A percentile compares a stretch with the other conserved stretches of the same genome.
Conservation (phyloP, 2,329 filamentous ascomycete genomes). For the Plenodomus biglobosus region DNA sequence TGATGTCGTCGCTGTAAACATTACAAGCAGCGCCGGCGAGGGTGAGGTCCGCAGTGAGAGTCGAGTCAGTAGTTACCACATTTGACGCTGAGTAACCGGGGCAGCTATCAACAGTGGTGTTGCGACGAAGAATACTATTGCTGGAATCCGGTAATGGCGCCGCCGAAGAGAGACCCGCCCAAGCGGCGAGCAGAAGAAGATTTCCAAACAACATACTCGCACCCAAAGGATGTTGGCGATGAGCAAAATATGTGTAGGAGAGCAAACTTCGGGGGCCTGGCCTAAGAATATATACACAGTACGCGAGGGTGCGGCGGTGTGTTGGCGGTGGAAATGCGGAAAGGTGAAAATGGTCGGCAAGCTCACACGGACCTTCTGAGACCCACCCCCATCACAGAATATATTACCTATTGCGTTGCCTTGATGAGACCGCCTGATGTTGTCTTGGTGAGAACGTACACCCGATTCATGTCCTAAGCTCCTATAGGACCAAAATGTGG, state of each 20-base stretch:
- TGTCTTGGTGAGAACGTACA: background rate
- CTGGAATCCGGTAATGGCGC: conserved; percentile 13
- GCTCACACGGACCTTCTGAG: conserved; percentile 5
- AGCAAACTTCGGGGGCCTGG: background rate
- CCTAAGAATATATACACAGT: conserved; percentile 12
- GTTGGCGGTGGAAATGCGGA: conserved; percentile 4
- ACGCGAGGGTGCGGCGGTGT: conserved; percentile 1
- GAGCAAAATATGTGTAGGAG: background rate
- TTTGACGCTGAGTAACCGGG: conserved; percentile 69
- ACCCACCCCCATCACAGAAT: conserved; percentile 3
- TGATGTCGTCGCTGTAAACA: conserved; percentile 60
- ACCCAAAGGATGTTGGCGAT: conserved; percentile 4
- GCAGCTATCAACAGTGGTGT: conserved; percentile 54
- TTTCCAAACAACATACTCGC: conserved; percentile 21
- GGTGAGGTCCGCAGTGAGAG: conserved; percentile 68
- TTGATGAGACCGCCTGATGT: background rate
- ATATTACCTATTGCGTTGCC: background rate
- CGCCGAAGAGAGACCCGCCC: conserved; percentile 16
- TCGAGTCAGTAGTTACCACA: conserved; percentile 54
- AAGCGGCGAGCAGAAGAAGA: conserved; percentile 20
- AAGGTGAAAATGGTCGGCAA: background rate
- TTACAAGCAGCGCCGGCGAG: conserved; percentile 69
- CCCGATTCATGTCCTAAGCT: background rate
- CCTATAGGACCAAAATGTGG: background rate
- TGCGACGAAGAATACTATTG: conserved; percentile 7